phyloP scores from a whole-genome alignment of 2,329 filamentous ascomycete species.

The Aulographum hederae region DNA sequence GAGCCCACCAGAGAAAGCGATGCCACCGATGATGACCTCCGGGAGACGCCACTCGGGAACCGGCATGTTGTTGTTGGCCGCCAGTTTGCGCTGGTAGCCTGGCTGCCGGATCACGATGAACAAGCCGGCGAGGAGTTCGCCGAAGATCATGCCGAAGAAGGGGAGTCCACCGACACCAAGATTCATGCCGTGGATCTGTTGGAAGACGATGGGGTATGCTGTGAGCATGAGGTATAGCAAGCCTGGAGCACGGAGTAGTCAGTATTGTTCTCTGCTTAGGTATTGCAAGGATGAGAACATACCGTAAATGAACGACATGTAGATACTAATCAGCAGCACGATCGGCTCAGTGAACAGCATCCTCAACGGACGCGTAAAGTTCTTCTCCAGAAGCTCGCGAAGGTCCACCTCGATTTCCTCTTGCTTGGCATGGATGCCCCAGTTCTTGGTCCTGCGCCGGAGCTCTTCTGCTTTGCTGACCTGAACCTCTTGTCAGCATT shows the following conservation, averaged over 20 bases:
- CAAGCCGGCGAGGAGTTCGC: conserved; percentile 49
- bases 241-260: too few species aligned
- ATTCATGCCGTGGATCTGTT: conserved; percentile 49
- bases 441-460: conserved; percentile 36
- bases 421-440: conserved; percentile 41
- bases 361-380: conserved; percentile 31
- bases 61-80: conserved; percentile 29
- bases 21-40: conserved; percentile 32
- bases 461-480: conserved; percentile 37
- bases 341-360: conserved; percentile 32
- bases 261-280: conserved; percentile 27
- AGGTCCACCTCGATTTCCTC: conserved; percentile 36
- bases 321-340: conserved; percentile 27
- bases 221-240: conserved; percentile 75
- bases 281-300: too few species aligned
- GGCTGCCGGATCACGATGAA: conserved; percentile 46
- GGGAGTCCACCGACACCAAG: conserved; percentile 56
- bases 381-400: conserved; percentile 29
- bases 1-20: conserved; percentile 21
- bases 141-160: conserved; percentile 70
- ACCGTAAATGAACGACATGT: conserved; percentile 23
- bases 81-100: conserved; percentile 45
- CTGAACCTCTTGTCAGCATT: too few species aligned
- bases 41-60: conserved; percentile 40
- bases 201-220: conserved; percentile 68